Conservation (phyloP, 176 grass and related monocot genomes). For the Tillandsia fasciculata region DNA sequence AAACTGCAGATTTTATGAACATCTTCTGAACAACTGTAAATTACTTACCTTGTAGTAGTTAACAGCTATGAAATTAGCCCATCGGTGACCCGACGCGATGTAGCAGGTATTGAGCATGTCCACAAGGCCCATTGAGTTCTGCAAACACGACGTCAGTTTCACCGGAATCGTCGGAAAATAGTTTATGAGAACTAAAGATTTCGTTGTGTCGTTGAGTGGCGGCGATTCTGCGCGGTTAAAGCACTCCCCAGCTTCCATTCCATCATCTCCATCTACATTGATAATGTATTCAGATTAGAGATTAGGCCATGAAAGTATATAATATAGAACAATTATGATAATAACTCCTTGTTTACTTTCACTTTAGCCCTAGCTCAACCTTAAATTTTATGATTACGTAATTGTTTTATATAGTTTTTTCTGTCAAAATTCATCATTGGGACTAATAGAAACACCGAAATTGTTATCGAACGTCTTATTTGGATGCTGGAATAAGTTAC, state of each 20-base stretch:
- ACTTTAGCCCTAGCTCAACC: too few species aligned
- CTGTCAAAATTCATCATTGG: too few species aligned
- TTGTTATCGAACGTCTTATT: too few species aligned
- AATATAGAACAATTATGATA: neutral
- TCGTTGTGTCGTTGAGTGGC: conserved; percentile 42
- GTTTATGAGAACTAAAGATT: conserved; percentile 74
- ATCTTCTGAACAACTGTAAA: too few species aligned
- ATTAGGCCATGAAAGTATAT: neutral
- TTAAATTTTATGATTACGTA: too few species aligned
- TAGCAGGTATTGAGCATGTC: conserved; percentile 61
- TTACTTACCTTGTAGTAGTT: conserved; percentile 65
- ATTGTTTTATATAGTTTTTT: too few species aligned
- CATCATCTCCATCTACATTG: conserved; percentile 52
- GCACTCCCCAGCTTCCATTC: conserved; percentile 56
- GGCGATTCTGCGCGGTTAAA: conserved; percentile 55
- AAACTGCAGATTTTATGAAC: too few species aligned
- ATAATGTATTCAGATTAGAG: neutral
- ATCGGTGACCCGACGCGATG: conserved; percentile 34
- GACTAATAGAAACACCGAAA: too few species aligned
- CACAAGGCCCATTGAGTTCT: conserved; percentile 33
- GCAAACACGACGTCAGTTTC: conserved; percentile 33
- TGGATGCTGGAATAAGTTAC: too few species aligned
- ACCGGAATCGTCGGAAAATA: conserved; percentile 48
- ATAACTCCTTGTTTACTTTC: neutral
- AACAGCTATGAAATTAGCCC: conserved; percentile 61